These are phyloP conservation scores for Leptographium flavum DNA, from an alignment of 2,329 filamentous ascomycete genomes.

Conservation along the genomic window DNA sequence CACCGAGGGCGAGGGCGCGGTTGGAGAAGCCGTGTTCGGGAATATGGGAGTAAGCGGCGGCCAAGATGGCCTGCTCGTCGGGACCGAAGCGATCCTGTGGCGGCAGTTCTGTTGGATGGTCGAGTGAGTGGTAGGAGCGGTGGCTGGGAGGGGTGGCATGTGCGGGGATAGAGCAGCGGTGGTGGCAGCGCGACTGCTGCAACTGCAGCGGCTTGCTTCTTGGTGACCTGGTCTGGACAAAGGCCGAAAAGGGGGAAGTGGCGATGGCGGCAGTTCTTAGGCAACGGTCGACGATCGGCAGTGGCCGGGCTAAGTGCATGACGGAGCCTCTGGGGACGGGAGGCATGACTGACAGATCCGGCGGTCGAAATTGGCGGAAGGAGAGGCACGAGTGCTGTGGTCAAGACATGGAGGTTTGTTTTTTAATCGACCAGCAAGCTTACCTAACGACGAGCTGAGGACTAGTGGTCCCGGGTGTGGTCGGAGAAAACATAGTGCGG, in stretches of 20 bases:
- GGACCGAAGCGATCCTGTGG: conserved; percentile 47
- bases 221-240: not conserved
- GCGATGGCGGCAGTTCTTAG: not conserved
- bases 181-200: not conserved
- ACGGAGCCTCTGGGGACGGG: not conserved
- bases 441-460: no score
- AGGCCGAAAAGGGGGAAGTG: not conserved
- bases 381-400: no score
- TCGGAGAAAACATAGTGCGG: conserved; percentile 1
- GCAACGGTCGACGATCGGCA: not conserved
- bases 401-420: no score
- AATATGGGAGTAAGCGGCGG: conserved; percentile 65
- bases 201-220: not conserved
- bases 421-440: no score
- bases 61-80: conserved; percentile 63
- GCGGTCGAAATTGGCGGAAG: no score
- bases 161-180: no score
- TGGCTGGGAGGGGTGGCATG: conserved; percentile 1
- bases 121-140: conserved; percentile 56
- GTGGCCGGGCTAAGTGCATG: not conserved
- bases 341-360: not conserved
- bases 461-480: no score
- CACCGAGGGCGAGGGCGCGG: conserved; percentile 59
- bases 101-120: conserved; percentile 53
- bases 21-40: conserved; percentile 71